phyloP scores from a whole-genome alignment of 352 stramenopile species.

The Pythium folliculosum region DNA sequence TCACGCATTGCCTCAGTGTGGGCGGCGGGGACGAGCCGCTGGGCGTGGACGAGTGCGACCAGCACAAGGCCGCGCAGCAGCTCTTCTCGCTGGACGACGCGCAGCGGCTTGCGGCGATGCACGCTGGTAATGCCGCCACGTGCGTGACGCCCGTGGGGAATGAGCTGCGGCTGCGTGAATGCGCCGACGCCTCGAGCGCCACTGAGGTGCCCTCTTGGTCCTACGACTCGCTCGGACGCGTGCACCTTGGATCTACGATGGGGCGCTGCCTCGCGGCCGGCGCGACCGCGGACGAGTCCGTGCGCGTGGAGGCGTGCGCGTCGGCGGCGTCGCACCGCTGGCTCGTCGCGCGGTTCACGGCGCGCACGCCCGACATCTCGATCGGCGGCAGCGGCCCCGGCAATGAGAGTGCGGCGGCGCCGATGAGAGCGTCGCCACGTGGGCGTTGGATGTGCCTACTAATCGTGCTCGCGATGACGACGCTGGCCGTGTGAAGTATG shows the following conservation, averaged over 20 bases:
- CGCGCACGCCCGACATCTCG: neutral
- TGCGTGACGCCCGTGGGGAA: neutral
- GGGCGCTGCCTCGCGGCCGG: constrained; percentile 3
- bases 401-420: neutral
- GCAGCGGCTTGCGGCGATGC: neutral
- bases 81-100: constrained; percentile 13
- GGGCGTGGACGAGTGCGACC: constrained; percentile 1
- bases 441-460: neutral
- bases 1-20: constrained; percentile 15
- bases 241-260: constrained; percentile 1
- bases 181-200: too few relatives aligned
- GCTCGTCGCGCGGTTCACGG: constrained; percentile 12
- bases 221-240: constrained; percentile 20
- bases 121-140: neutral
- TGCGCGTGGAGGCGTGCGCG: constrained; percentile 6
- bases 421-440: neutral
- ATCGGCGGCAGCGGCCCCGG: neutral
- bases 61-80: neutral
- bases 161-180: too few relatives aligned
- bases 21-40: neutral
- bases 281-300: neutral
- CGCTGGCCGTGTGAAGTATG: too few relatives aligned
- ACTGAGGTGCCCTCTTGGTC: neutral
- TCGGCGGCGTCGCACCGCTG: constrained; percentile 6
- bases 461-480: neutral